Percentiles rank a stretch among this genome's conserved stretches.
Conservation (phyloP, 495 filamentous ascomycete species). For the Aspergillus steynii region DNA sequence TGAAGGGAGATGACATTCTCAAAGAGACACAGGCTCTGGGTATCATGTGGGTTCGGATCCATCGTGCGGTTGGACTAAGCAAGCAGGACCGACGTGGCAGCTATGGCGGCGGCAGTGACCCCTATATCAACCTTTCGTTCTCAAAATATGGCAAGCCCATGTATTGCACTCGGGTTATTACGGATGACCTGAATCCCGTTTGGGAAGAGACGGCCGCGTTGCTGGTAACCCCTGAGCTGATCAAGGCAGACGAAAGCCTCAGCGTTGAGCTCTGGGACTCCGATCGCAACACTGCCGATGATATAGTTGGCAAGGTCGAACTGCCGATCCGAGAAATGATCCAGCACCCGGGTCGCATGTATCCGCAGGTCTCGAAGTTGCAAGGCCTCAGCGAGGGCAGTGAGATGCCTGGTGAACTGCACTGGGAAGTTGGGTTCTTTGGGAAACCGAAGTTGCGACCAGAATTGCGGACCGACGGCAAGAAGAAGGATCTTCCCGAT, state of each 20-base stretch:
- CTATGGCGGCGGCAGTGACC: slow-evolving; percentile 87
- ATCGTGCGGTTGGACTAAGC: slow-evolving; percentile 80
- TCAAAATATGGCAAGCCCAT: slow-evolving; percentile 95
- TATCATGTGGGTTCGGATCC: slow-evolving; percentile 86
- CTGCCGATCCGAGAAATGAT: slow-evolving; percentile 92
- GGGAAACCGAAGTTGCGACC: slow-evolving; percentile 81
- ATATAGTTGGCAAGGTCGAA: slow-evolving; percentile 92
- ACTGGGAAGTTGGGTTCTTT: slow-evolving; percentile 96
- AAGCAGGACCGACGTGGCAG: slow-evolving; percentile 88
- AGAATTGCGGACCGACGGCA: slow-evolving; percentile 82
- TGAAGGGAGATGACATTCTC: slow-evolving; percentile 84
- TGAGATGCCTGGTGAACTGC: slow-evolving; percentile 87
- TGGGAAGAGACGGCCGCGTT: slow-evolving; percentile 91
- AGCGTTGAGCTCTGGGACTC: slow-evolving; percentile 96
- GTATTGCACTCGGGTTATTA: slow-evolving; percentile 95
- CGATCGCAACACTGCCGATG: slow-evolving; percentile 83
- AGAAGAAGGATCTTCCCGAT: slow-evolving; percentile 72
- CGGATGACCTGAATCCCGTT: slow-evolving; percentile 89
- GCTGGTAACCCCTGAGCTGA: slow-evolving; percentile 79
- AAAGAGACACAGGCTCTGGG: slow-evolving; percentile 86
- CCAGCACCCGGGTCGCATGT: slow-evolving; percentile 89
- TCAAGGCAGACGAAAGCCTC: slow-evolving; percentile 90
- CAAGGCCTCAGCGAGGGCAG: slow-evolving; percentile 77
- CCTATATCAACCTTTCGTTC: slow-evolving; percentile 76
- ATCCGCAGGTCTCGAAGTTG: slow-evolving; percentile 83